Conservation (phyloP, 257 asterid genomes). For the Galeopsis tetrahit region DNA sequence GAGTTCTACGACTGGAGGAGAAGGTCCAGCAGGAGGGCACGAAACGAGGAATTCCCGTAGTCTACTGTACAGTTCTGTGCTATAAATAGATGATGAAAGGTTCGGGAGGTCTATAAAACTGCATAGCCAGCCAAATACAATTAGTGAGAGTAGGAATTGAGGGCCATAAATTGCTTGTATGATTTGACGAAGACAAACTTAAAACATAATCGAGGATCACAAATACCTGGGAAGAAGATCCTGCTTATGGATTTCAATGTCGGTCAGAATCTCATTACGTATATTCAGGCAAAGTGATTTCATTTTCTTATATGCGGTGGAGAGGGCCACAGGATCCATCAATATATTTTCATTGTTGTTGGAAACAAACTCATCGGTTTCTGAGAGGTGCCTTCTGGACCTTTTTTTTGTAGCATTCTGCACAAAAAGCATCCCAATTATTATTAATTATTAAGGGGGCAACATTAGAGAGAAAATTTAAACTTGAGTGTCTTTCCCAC, state of each 20-base stretch:
- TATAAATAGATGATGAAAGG: slow-evolving; percentile 82
- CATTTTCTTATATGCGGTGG: slow-evolving; percentile 87
- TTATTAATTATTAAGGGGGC: slow-evolving; percentile 11
- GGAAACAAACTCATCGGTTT: slow-evolving; percentile 78
- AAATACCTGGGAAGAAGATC: slow-evolving; percentile 85
- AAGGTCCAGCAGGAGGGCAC: slow-evolving; percentile 87
- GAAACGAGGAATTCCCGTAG: slow-evolving; percentile 77
- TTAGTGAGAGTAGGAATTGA: slow-evolving; percentile 24
- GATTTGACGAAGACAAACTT: too few relatives aligned
- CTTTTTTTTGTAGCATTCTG: slow-evolving; percentile 93
- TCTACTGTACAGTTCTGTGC: slow-evolving; percentile 80
- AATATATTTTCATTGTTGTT: slow-evolving; percentile 60
- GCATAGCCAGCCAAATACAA: slow-evolving; percentile 35
- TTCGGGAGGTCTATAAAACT: slow-evolving; percentile 96
- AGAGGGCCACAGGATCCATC: slow-evolving; percentile 78
- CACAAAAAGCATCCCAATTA: slow-evolving; percentile 30
- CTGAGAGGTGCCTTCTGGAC: slow-evolving; percentile 76
- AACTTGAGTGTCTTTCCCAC: slow-evolving; percentile 40
- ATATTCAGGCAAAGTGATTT: slow-evolving; percentile 67
- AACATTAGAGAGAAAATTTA: background rate
- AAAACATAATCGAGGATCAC: too few relatives aligned
- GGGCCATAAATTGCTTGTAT: background rate
- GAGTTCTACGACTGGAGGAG: slow-evolving; percentile 78
- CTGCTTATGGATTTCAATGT: slow-evolving; percentile 80
- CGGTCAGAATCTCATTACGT: slow-evolving; percentile 77